A percentile compares a stretch with the other conserved stretches of the same genome.
Conservation (phyloP, 179 eudicot genomes). For the Beta macrorhiza region DNA sequence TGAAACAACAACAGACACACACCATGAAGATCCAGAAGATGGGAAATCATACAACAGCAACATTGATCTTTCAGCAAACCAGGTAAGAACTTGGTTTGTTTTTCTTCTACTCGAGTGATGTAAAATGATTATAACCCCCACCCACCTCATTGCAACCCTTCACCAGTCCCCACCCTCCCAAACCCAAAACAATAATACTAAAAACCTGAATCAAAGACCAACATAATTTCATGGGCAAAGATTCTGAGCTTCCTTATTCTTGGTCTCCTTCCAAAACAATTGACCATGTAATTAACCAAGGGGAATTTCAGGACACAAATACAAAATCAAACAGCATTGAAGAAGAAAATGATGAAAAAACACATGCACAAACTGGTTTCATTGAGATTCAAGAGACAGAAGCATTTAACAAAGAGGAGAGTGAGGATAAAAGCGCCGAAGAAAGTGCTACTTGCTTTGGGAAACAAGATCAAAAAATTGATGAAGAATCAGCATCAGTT, state of each 20-base stretch:
- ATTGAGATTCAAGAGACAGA: background rate
- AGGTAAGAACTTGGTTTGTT: slow-evolving; percentile 5
- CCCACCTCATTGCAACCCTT: background rate
- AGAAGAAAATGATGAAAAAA: background rate
- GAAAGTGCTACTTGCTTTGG: background rate
- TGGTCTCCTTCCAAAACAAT: background rate
- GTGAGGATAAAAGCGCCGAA: background rate
- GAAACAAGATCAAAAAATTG: background rate
- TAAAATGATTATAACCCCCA: background rate
- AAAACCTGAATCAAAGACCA: too few species aligned
- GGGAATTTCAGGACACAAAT: slow-evolving; percentile 1
- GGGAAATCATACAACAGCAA: background rate
- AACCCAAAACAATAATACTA: too few species aligned
- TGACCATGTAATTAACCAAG: background rate
- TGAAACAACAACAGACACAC: background rate
- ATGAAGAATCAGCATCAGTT: background rate
- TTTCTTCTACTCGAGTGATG: background rate
- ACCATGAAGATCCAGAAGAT: slow-evolving; percentile 8
- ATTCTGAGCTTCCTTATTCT: too few species aligned
- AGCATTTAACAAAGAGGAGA: background rate
- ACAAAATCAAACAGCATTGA: background rate
- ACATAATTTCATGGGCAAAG: background rate
- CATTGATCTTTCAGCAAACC: background rate
- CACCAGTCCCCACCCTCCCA: background rate
- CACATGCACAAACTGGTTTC: background rate